Conservation (phyloP, 371 early-diverging fungal genomes). For the Batrachochytrium dendrobatidis region DNA sequence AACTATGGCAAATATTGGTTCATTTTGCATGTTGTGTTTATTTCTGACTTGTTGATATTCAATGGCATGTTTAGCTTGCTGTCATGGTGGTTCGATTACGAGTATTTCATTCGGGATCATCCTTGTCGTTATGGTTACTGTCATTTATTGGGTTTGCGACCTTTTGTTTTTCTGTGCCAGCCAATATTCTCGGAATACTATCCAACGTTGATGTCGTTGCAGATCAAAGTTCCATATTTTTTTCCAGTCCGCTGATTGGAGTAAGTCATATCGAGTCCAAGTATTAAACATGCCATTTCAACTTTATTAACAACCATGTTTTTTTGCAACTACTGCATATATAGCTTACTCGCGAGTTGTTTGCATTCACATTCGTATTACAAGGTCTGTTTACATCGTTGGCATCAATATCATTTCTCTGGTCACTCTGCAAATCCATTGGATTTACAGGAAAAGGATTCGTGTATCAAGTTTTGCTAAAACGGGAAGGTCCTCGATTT, state of each 20-base stretch:
- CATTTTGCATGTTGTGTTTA: too few species aligned
- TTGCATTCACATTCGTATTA: not conserved
- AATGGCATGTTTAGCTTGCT: not conserved
- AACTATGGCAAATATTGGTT: not conserved
- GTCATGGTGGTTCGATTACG: not conserved
- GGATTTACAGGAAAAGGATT: not conserved
- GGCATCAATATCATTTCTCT: not conserved
- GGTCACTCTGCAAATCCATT: not conserved
- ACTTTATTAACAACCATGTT: too few species aligned
- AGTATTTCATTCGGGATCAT: not conserved
- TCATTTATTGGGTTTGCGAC: not conserved
- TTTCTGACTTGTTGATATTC: too few species aligned
- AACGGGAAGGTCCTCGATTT: not conserved
- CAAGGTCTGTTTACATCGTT: not conserved
- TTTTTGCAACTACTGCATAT: too few species aligned
- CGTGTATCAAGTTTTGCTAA: not conserved
- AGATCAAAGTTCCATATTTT: too few species aligned
- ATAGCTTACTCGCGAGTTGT: not conserved
- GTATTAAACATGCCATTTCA: too few species aligned
- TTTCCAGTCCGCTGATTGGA: too few species aligned
- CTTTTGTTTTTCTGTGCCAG: not conserved
- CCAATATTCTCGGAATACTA: not conserved
- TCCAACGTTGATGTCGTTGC: not conserved
- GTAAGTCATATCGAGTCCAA: too few species aligned
- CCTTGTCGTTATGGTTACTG: not conserved